Evolutionary conservation across 208 protist species (phyloP), one percentile per base, ranked within the genome.

Genomic region (Herpetomonas samuelpessoai): DNA sequence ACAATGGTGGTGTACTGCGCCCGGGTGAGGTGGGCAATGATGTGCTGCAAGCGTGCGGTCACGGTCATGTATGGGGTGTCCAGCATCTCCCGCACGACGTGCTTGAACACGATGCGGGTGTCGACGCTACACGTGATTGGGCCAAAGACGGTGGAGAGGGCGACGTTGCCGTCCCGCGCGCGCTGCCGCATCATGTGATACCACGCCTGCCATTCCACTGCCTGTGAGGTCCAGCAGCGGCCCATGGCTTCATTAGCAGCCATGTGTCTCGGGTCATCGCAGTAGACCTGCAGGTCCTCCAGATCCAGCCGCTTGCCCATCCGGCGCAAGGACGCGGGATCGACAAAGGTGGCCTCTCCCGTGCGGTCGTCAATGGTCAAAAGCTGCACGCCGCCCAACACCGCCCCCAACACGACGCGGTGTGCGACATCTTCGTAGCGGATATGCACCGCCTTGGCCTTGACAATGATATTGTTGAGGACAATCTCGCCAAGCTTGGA

Each of bases 391-490:
- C 74, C 75, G 22, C 74, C 84, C 16, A 96, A 71, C 41, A 92
- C 76, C 31, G 80, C 81, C 25, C 89, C 89, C 10, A 91, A 56
- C 22, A 88, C 75, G 25, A 81, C 79, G 29, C 74, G 69, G n/a
- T 68, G 65, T 14, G 60, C 44, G 45, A 66, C 65, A 55, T 92
- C 85, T 68, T 96, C 90, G 65, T 92, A 93, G 28, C 90, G 90
- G 39, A 93, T 61, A 77, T 96, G 90, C 16, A 93, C 80, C 59
- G 74, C 86, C 24, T 73, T 66, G 26, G 92, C 69, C 55, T 89
- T 89, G 25, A 96, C 72, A 24, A 96, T 86, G 7, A 96, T 81
- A 59, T 96, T 96, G 62, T 96, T 91, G 29, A 93, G 61, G 10
- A 96, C 72, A 19, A 91, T 61, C 73, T 96, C 90, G n/a, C 74